Evolutionary conservation across 2,329 filamentous ascomycete species (phyloP).

Genomic region (Aspergillus transmontanensis): DNA sequence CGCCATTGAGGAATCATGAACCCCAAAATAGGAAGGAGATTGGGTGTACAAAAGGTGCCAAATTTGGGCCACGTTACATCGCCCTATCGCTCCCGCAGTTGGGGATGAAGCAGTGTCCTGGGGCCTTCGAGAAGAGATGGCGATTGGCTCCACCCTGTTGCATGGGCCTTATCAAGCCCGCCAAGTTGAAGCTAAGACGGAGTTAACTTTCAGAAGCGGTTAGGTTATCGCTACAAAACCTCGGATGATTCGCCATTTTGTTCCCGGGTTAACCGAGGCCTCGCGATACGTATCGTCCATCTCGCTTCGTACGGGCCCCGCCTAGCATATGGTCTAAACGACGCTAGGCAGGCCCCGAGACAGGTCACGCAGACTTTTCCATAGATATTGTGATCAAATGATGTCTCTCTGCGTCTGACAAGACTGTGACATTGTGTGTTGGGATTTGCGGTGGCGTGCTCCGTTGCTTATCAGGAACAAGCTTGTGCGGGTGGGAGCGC

Average conservation of each 20-base stretch:
- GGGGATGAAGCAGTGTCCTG: not conserved
- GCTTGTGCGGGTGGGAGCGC: constrained; percentile 8
- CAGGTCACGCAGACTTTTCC: not conserved
- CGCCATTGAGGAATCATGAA: not conserved
- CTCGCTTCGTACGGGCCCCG: not conserved
- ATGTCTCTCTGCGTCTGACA: not conserved
- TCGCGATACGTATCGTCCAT: too few relatives aligned
- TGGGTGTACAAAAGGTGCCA: not conserved
- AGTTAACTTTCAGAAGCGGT: not conserved
- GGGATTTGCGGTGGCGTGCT: not conserved
- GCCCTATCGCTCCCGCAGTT: not conserved
- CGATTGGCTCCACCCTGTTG: not conserved
- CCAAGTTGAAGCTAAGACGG: constrained; percentile 1
- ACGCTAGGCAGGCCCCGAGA: not conserved
- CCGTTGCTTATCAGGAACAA: constrained; percentile 18
- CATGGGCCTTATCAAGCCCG: not conserved
- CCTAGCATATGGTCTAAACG: not conserved
- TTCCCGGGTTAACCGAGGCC: not conserved
- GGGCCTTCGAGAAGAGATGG: not conserved
- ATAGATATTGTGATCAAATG: not conserved
- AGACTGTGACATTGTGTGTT: not conserved
- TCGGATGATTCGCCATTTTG: constrained; percentile 6
- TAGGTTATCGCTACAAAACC: not conserved
- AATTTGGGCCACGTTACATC: not conserved
- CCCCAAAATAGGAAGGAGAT: not conserved